phyloP scores from a whole-genome alignment of 2,329 filamentous ascomycete species.

The Zalaria sp. region DNA sequence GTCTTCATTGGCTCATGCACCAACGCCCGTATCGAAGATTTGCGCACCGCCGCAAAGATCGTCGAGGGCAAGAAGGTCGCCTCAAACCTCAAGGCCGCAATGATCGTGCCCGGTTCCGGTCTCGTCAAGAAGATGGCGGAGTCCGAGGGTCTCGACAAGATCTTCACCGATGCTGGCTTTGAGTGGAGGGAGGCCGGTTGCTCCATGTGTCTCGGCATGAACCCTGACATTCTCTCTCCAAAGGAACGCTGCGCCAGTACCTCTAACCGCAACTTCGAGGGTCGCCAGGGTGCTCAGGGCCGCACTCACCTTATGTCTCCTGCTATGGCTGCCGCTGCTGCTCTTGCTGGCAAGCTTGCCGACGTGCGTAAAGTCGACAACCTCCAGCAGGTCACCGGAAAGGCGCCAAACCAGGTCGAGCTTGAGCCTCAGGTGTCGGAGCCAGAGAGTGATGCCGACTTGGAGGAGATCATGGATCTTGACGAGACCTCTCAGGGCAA shows the following conservation, averaged over 20 bases:
- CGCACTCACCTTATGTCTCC: constrained; percentile 95
- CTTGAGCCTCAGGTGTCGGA: constrained; percentile 45
- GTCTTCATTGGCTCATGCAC: constrained; percentile 98
- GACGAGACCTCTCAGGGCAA: constrained; percentile 57
- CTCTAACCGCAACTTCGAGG: constrained; percentile 95
- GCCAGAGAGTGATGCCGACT: constrained; percentile 45
- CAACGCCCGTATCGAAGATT: constrained; percentile 90
- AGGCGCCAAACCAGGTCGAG: constrained; percentile 42
- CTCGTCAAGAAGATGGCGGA: constrained; percentile 89
- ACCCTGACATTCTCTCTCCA: constrained; percentile 88
- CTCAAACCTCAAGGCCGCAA: constrained; percentile 76
- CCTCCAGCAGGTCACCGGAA: constrained; percentile 30
- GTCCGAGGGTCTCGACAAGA: constrained; percentile 79
- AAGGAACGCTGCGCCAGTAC: constrained; percentile 90
- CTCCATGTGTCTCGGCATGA: constrained; percentile 99
- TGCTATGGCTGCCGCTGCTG: constrained; percentile 87
- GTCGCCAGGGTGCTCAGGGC: constrained; percentile 80
- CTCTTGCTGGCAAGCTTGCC: constrained; percentile 77
- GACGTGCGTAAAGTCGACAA: constrained; percentile 71
- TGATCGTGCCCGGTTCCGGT: constrained; percentile 93
- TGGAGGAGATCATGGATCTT: constrained; percentile 49
- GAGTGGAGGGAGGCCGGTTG: constrained; percentile 98
- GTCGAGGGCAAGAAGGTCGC: constrained; percentile 82
- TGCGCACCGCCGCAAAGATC: constrained; percentile 72
- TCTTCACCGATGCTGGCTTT: constrained; percentile 84